phyloP scores from a whole-genome alignment of 2,329 filamentous ascomycete species.

The Aspergillus fijiensis region DNA sequence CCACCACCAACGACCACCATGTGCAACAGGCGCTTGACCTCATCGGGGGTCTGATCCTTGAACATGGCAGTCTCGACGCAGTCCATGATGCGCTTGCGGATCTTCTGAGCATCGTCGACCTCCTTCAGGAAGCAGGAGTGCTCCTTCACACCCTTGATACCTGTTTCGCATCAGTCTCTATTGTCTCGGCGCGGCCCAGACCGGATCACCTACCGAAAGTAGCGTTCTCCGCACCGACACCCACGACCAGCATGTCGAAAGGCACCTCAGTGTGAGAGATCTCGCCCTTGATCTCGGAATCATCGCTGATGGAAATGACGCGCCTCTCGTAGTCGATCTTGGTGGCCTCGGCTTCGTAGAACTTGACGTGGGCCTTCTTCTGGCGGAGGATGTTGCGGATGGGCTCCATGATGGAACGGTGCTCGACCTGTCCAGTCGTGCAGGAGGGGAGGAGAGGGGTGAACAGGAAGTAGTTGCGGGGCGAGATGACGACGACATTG shows the following conservation, averaged over 20 bases:
- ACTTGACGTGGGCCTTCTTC: slow-evolving; percentile 91
- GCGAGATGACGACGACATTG: slow-evolving; percentile 96
- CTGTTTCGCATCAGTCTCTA: slow-evolving; percentile 34
- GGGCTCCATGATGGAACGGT: slow-evolving; percentile 99
- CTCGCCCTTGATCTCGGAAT: slow-evolving; percentile 86
- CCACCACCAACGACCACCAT: slow-evolving; percentile 96
- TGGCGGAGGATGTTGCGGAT: slow-evolving; percentile 92
- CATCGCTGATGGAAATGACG: slow-evolving; percentile 84
- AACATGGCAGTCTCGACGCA: slow-evolving; percentile 98
- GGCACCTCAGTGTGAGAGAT: slow-evolving; percentile 81
- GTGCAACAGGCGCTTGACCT: slow-evolving; percentile 90
- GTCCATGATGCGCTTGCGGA: slow-evolving; percentile 99
- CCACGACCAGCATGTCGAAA: slow-evolving; percentile 97
- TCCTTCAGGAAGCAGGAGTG: slow-evolving; percentile 98
- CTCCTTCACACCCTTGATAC: slow-evolving; percentile 90
- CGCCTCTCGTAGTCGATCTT: slow-evolving; percentile 92
- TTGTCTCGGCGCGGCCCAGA: not conserved
- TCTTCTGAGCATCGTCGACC: slow-evolving; percentile 91
- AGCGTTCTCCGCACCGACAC: slow-evolving; percentile 96
- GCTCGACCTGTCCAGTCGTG: slow-evolving; percentile 95
- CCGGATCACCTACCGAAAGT: slow-evolving; percentile 70
- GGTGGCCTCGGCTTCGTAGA: slow-evolving; percentile 95
- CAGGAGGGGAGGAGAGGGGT: slow-evolving; percentile 95
- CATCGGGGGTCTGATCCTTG: slow-evolving; percentile 87
- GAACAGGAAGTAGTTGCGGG: slow-evolving; percentile 99